Conservation (phyloP, 371 early-diverging fungal species). For the Mucor velutinosus region DNA sequence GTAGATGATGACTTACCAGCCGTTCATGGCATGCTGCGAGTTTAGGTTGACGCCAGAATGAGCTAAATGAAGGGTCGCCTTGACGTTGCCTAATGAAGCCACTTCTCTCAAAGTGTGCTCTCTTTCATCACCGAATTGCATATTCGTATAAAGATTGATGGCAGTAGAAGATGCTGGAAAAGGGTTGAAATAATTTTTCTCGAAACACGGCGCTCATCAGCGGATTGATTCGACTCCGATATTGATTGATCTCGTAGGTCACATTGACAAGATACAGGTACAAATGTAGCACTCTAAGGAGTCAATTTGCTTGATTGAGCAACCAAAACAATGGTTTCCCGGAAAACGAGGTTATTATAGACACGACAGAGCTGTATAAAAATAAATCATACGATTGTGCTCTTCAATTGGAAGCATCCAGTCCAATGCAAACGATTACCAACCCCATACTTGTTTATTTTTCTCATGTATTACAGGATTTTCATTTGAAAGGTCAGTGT, state of each 20-base stretch:
- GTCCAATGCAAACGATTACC: too few relatives aligned
- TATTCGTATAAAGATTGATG: not conserved
- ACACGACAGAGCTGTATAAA: not conserved
- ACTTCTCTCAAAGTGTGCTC: constrained; percentile 71
- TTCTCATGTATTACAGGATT: not conserved
- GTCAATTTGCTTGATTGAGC: not conserved
- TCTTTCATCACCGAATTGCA: constrained; percentile 47
- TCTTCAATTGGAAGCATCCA: not conserved
- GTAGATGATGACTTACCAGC: constrained; percentile 52
- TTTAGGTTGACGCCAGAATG: constrained; percentile 66
- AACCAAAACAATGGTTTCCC: not conserved
- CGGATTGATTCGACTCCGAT: not conserved
- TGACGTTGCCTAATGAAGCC: constrained; percentile 74
- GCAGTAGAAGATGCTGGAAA: not conserved
- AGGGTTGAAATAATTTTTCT: not conserved
- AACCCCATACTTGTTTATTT: constrained; percentile 6
- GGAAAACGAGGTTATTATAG: not conserved
- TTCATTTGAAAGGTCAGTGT: constrained; percentile 4
- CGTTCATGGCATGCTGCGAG: constrained; percentile 68
- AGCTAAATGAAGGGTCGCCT: constrained; percentile 64
- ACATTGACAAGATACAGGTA: not conserved
- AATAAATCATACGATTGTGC: not conserved
- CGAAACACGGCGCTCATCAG: too few relatives aligned
- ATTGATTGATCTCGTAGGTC: not conserved
- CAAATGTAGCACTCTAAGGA: not conserved